Evolutionary conservation across 192 early-diverging fungal genomes (phyloP), one percentile per base, ranked within the genome.

Genomic region (Coemansia umbellata): DNA sequence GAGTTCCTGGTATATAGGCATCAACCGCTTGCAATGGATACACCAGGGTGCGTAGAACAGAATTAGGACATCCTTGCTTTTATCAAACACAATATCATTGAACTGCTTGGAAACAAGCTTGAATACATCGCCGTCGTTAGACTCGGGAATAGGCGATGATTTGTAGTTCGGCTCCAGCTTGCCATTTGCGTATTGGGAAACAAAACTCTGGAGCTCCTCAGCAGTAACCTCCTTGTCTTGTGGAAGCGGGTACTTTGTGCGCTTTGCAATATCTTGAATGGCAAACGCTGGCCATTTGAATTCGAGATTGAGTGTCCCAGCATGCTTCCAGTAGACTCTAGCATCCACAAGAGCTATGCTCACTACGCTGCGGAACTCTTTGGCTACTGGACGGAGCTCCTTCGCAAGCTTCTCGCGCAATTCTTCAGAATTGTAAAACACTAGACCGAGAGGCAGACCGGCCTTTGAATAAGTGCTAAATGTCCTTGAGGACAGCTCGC

Each of bases 281-380:
- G 82, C 93, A 61, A 99, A 87, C n/a, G 93, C 91, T 36, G 96
- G 96, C 90, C 90, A 99, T 59, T 74, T 35, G 50, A 89, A 80
- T 82, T 91, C 85, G 37, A 99, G 72, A 64, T 85, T 86, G 41
- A 97, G 78, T 75, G 84, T 85, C 42, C 73, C 64, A 32, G 90
- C 95, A 58, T 96, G 94, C 33, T 64, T 80, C 48, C 83, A 84
- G 76, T 84, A 97, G 53, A 89, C 84, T 57, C 40, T 50, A 30
- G 88, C 91, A 60, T 99, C 92, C 50, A 94, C 88, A 73, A 91
- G 84, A 47, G 91, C 91, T 76, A 97, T 84, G 81, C 79, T 85
- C 39, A 97, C 43, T 72, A 91, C 84, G 40, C 89, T 90, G 74
- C 87, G 87, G 78, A 73, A 85, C 61, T 87, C 66, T 69, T 86